phyloP scores from a whole-genome alignment of 805 yeast genomes.

The Metschnikowia amazonensis region DNA sequence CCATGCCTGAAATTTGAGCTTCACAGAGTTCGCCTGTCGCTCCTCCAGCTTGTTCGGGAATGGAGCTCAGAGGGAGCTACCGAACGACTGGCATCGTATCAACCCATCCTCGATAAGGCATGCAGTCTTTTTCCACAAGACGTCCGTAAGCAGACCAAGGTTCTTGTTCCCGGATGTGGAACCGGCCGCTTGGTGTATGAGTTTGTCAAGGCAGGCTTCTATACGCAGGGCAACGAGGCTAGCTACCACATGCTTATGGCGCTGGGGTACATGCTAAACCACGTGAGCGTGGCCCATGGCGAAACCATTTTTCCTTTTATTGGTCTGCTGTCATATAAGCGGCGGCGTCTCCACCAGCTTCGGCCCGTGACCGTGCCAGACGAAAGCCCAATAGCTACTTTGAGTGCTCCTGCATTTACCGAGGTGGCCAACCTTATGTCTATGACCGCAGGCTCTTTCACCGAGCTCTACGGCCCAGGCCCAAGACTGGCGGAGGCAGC shows the following conservation, averaged over 20 bases:
- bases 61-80: slow-evolving; percentile 53
- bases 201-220: slow-evolving; percentile 50
- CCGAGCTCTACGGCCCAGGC: slow-evolving; percentile 55
- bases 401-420: slow-evolving; percentile 1
- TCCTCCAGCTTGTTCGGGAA: slow-evolving; percentile 58
- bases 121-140: slow-evolving; percentile 35
- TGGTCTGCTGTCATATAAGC: slow-evolving; percentile 47
- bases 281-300: slow-evolving; percentile 35
- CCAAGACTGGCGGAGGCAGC: slow-evolving; percentile 30
- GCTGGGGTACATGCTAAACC: slow-evolving; percentile 52
- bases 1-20: slow-evolving; percentile 40
- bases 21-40: slow-evolving; percentile 54
- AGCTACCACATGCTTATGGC: slow-evolving; percentile 61
- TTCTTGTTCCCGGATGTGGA: slow-evolving; percentile 64
- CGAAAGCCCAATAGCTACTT: slow-evolving; percentile 38
- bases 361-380: slow-evolving; percentile 56
- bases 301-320: slow-evolving; percentile 51
- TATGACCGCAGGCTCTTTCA: slow-evolving; percentile 70
- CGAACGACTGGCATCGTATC: slow-evolving; percentile 44
- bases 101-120: slow-evolving; percentile 33
- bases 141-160: slow-evolving; percentile 35
- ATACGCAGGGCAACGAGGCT: slow-evolving; percentile 65
- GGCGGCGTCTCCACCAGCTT: slow-evolving; percentile 43
- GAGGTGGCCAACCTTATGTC: slow-evolving; percentile 49
- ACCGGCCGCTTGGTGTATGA: slow-evolving; percentile 58